Evolutionary conservation across 106 monocot species (phyloP), one percentile per base, ranked within the genome.

Genomic region (Xerophyta viscosa): DNA sequence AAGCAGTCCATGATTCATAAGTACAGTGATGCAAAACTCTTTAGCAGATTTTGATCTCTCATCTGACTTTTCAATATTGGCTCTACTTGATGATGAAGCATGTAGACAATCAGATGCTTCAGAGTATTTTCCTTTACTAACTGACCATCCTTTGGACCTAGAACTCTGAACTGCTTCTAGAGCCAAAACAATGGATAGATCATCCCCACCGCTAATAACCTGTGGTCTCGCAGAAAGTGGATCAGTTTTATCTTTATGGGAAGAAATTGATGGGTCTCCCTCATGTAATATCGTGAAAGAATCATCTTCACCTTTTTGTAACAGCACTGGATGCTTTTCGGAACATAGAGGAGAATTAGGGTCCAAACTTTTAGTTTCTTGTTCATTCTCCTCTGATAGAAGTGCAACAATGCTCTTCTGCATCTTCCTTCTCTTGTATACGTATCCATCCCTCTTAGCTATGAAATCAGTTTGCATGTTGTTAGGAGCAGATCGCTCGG

Each of bases 1-100:
- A 46, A 70, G 46, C 22, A 70, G 46, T 41, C 62, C 63, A 63
- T 70, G 37, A 24, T 19, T 28, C 24, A 11, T 46, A 24, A 70
- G 63, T 9, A 70, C 13, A 41, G 48, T 14, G n/a, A 70, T 62
- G 49, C 70, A 70, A 2, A 70, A 27, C 21, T 70, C 63, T 41
- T 46, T 70, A 28, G 36, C 5, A 14, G 70, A 70, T 0, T 17
- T 21, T 20, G 27, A 26, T 0, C 56, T 41, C 19, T 8, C 29
- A 1, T 41, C 22, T 11, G 45, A 27, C 41, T 36, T 12, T 31
- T 66, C 30, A 51, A 1, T 31, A 26, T 54, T 43, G 19, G 14
- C 50, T 47, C 65, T 65, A 22, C 31, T 50, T n/a, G 33, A 50
- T 54, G 64, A 3, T 59, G 68, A 60, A 59, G 13, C 27, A 36